These are phyloP conservation scores for Cornus florida DNA, from an alignment of 148 eudicot species.

Conservation along the genomic window DNA sequence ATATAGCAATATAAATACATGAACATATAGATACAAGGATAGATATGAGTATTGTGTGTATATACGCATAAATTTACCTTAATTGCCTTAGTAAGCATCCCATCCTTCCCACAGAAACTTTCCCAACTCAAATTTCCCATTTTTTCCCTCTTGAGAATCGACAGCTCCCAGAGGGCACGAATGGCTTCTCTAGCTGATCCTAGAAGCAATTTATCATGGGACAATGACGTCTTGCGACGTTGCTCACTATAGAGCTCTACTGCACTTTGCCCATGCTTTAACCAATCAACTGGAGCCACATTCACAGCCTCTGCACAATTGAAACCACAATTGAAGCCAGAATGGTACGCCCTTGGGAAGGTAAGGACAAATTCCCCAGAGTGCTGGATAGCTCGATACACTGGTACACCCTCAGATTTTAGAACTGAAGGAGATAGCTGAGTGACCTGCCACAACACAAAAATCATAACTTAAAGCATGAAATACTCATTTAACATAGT, in stretches of 20 bases:
- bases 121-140: slow-evolving; percentile 40
- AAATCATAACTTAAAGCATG: neutral
- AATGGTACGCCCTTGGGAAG: slow-evolving; percentile 69
- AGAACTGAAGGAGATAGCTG: slow-evolving; percentile 62
- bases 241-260: slow-evolving; percentile 62
- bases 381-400: slow-evolving; percentile 51
- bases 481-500: neutral
- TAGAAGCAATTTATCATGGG: slow-evolving; percentile 65
- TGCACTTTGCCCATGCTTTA: slow-evolving; percentile 62
- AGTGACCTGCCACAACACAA: slow-evolving; percentile 44
- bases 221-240: slow-evolving; percentile 54
- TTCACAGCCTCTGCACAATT: slow-evolving; percentile 78
- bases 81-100: slow-evolving; percentile 50
- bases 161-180: slow-evolving; percentile 39
- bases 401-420: slow-evolving; percentile 60
- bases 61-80: slow-evolving; percentile 32
- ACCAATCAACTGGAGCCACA: slow-evolving; percentile 71
- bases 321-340: slow-evolving; percentile 70
- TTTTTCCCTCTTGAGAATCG: slow-evolving; percentile 27
- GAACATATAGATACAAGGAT: neutral
- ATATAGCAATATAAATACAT: neutral
- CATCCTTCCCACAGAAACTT: slow-evolving; percentile 53
- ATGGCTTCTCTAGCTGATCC: slow-evolving; percentile 52
- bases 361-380: slow-evolving; percentile 69
- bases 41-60: neutral